Evolutionary conservation across 1,139 yeast species (phyloP).

Genomic region (Debaryomyces sp.): DNA sequence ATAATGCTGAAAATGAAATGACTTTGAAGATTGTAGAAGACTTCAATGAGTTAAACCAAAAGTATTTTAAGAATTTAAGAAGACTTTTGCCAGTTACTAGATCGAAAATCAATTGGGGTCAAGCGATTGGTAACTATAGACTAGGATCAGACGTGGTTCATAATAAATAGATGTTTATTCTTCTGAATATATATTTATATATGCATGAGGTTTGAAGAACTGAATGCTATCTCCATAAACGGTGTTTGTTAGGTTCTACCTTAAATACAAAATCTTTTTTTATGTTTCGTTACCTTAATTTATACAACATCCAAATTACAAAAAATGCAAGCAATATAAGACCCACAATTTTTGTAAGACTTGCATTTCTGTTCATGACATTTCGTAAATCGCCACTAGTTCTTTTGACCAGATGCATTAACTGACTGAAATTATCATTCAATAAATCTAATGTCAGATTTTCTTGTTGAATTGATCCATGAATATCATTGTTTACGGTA

Average conservation of each 20-base stretch:
- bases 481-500: conserved; percentile 48
- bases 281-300: conserved; percentile 30
- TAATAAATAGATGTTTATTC: conserved; percentile 16
- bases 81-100: conserved; percentile 92
- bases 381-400: conserved; percentile 67
- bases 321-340: conserved; percentile 61
- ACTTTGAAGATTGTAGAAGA: conserved; percentile 64
- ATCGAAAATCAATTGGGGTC: conserved; percentile 93
- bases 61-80: conserved; percentile 79
- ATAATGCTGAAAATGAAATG: conserved; percentile 58
- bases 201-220: conserved; percentile 1
- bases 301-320: conserved; percentile 66
- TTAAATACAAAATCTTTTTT: background rate
- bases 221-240: background rate
- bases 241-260: background rate
- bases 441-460: conserved; percentile 56
- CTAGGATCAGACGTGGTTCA: conserved; percentile 83
- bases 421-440: conserved; percentile 59
- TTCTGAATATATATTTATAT: conserved; percentile 2
- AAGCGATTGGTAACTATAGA: conserved; percentile 85
- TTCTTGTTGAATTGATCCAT: conserved; percentile 46
- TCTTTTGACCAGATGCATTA: conserved; percentile 62
- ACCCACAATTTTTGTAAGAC: conserved; percentile 44
- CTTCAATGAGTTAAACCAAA: conserved; percentile 75
- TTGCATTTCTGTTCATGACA: conserved; percentile 48